These are phyloP conservation scores for Actinomucor elegans DNA, from an alignment of 371 early-diverging fungal species.

Conservation along the genomic window DNA sequence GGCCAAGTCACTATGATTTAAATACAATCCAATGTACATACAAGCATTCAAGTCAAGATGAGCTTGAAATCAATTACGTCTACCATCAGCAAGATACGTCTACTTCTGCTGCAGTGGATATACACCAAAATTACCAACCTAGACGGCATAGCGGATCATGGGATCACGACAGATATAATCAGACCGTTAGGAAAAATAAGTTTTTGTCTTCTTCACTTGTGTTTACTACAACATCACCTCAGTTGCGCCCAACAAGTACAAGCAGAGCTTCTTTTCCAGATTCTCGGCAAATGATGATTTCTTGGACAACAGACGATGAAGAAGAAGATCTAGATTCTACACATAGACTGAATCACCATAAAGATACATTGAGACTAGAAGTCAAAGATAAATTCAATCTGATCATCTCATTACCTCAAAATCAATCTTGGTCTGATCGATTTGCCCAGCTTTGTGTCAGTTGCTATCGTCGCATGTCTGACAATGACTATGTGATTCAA, in stretches of 20 bases:
- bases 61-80: constrained; percentile 6
- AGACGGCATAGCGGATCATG: constrained; percentile 31
- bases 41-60: background rate
- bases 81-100: constrained; percentile 2
- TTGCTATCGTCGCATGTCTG: constrained; percentile 17
- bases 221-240: constrained; percentile 4
- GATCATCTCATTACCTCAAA: constrained; percentile 1
- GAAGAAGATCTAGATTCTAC: background rate
- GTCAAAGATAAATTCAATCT: background rate
- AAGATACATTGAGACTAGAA: constrained; percentile 8
- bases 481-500: constrained; percentile 17
- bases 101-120: constrained; percentile 7
- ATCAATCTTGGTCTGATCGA: constrained; percentile 20
- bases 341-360: background rate
- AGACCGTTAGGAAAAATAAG: constrained; percentile 21
- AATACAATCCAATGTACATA: too few species aligned
- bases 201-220: constrained; percentile 23
- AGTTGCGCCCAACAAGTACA: constrained; percentile 3
- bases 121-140: constrained; percentile 1
- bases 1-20: constrained; percentile 9
- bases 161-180: constrained; percentile 18
- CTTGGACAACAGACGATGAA: background rate
- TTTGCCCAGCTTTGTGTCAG: constrained; percentile 39
- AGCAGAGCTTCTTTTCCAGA: constrained; percentile 17
- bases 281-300: background rate